Conservation (phyloP, 164 flowering plant genomes). For the Macadamia integrifolia region DNA sequence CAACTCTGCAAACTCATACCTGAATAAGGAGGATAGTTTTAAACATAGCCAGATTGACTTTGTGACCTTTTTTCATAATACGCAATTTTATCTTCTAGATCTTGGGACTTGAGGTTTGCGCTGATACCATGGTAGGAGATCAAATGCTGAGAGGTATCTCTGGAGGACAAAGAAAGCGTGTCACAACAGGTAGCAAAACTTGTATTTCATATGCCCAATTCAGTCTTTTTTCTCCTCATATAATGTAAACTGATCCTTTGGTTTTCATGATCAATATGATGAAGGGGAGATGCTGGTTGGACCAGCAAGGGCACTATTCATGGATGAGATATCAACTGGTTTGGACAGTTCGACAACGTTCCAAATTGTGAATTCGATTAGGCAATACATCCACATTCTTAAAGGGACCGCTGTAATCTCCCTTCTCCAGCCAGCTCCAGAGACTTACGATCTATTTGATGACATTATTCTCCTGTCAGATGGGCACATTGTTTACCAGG, state of each 20-base stretch:
- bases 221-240: background rate
- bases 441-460: constrained; percentile 71
- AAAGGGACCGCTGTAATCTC: constrained; percentile 64
- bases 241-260: too few relatives aligned
- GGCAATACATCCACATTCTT: constrained; percentile 50
- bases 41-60: background rate
- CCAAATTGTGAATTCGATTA: constrained; percentile 57
- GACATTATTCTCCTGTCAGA: constrained; percentile 73
- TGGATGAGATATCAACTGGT: constrained; percentile 93
- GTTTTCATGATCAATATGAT: background rate
- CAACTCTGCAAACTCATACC: background rate
- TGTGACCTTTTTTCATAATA: too few relatives aligned
- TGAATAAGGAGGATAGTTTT: background rate
- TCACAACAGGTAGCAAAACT: constrained; percentile 26
- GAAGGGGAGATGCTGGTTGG: constrained; percentile 86
- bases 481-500: constrained; percentile 70
- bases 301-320: constrained; percentile 63
- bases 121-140: constrained; percentile 40
- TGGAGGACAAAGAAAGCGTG: constrained; percentile 45
- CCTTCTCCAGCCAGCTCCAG: constrained; percentile 86
- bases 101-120: constrained; percentile 40
- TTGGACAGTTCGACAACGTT: constrained; percentile 80
- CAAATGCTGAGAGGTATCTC: constrained; percentile 42
- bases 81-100: constrained; percentile 8
- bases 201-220: too few relatives aligned